Conservation (phyloP, 2,329 filamentous ascomycete species). For the Calonectria pauciramosa region DNA sequence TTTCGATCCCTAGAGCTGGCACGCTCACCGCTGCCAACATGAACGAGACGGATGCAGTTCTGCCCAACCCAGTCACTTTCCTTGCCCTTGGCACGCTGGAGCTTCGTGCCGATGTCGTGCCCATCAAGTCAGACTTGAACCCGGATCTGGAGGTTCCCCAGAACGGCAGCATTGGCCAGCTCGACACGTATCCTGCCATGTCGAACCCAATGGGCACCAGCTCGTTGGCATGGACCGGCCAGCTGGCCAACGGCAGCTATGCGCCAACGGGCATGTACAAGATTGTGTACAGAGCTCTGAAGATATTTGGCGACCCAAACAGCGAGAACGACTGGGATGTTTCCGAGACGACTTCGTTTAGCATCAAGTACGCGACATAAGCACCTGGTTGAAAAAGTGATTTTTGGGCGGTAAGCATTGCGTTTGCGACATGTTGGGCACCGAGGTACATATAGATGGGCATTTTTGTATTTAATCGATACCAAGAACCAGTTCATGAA, state of each 20-base stretch:
- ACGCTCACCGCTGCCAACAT: slow-evolving; percentile 28
- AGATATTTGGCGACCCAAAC: slow-evolving; percentile 63
- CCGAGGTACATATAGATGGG: background rate
- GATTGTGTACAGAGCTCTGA: slow-evolving; percentile 62
- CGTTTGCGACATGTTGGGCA: background rate
- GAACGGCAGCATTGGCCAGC: slow-evolving; percentile 59
- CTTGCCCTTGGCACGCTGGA: slow-evolving; percentile 61
- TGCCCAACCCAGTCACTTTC: slow-evolving; percentile 57
- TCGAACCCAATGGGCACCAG: slow-evolving; percentile 45
- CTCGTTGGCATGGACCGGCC: slow-evolving; percentile 59
- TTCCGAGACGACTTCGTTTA: slow-evolving; percentile 57
- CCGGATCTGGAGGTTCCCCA: slow-evolving; percentile 47
- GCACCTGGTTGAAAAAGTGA: background rate
- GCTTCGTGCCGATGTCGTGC: slow-evolving; percentile 61
- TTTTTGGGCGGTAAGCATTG: background rate
- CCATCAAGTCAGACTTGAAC: slow-evolving; percentile 43
- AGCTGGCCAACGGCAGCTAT: slow-evolving; percentile 60
- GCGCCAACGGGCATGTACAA: slow-evolving; percentile 65
- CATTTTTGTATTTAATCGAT: background rate
- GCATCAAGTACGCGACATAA: slow-evolving; percentile 57
- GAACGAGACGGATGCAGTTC: slow-evolving; percentile 44
- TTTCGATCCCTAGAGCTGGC: slow-evolving; percentile 58
- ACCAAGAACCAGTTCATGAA: background rate
- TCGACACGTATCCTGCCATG: slow-evolving; percentile 57
- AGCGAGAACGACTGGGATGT: slow-evolving; percentile 63